These are phyloP conservation scores for Astrocystis sublimbata DNA, from an alignment of 495 filamentous ascomycete genomes.

Conservation along the genomic window DNA sequence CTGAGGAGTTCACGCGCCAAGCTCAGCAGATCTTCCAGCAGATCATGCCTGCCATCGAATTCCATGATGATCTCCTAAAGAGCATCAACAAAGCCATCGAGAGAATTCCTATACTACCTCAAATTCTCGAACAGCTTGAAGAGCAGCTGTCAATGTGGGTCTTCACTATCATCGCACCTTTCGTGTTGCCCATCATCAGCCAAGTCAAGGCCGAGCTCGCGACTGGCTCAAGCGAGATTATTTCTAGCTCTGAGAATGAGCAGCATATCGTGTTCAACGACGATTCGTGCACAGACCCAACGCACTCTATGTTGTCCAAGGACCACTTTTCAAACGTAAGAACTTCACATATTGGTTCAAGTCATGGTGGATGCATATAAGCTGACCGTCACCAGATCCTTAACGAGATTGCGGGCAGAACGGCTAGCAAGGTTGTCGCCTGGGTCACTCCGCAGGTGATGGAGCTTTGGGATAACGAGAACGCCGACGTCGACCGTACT, in stretches of 20 bases:
- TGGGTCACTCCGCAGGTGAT: slow-evolving; percentile 88
- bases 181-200: slow-evolving; percentile 78
- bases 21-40: slow-evolving; percentile 66
- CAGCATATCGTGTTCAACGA: slow-evolving; percentile 87
- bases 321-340: slow-evolving; percentile 79
- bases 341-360: slow-evolving; percentile 10
- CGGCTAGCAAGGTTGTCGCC: slow-evolving; percentile 72
- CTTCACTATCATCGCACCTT: slow-evolving; percentile 82
- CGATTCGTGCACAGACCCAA: slow-evolving; percentile 72
- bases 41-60: slow-evolving; percentile 83
- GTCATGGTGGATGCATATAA: too few species aligned
- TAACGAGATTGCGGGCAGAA: slow-evolving; percentile 83
- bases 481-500: slow-evolving; percentile 63
- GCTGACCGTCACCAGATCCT: slow-evolving; percentile 57
- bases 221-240: slow-evolving; percentile 82
- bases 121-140: slow-evolving; percentile 76
- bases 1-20: slow-evolving; percentile 72
- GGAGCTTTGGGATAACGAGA: slow-evolving; percentile 78
- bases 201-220: slow-evolving; percentile 83
- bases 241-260: slow-evolving; percentile 72
- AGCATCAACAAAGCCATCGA: slow-evolving; percentile 73
- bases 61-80: slow-evolving; percentile 84
- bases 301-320: slow-evolving; percentile 95
- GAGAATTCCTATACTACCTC: slow-evolving; percentile 75
- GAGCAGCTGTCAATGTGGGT: slow-evolving; percentile 82